Evolutionary conservation across 768 basidiomycete species (phyloP).

Genomic region (Trametopsis cervina): DNA sequence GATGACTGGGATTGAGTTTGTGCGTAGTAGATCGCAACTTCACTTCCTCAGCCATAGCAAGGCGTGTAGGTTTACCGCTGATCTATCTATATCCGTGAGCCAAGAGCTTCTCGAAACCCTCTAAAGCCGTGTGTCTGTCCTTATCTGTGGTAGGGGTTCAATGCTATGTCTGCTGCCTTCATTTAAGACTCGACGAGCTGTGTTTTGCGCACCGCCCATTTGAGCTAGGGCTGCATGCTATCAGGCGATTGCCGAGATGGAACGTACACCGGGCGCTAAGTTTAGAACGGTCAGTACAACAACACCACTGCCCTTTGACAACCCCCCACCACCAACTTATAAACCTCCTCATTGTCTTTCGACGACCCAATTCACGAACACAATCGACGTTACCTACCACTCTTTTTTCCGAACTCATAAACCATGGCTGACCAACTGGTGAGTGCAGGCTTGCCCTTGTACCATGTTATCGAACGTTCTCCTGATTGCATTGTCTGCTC

Average conservation of each 20-base stretch:
- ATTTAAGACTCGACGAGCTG: neutral
- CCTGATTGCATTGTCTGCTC: neutral
- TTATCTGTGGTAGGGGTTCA: neutral
- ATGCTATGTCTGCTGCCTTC: neutral
- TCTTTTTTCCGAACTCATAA: slow-evolving; percentile 3
- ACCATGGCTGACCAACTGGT: slow-evolving; percentile 52
- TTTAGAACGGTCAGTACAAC: neutral
- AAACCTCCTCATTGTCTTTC: too few species aligned
- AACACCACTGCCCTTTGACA: neutral
- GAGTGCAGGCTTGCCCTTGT: slow-evolving; percentile 14
- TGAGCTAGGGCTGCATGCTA: neutral
- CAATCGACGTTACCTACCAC: slow-evolving; percentile 6
- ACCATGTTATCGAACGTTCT: neutral
- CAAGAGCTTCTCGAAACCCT: too few species aligned
- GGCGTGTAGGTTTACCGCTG: too few species aligned
- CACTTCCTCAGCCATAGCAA: too few species aligned
- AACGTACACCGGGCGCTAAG: neutral
- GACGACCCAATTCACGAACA: slow-evolving; percentile 12
- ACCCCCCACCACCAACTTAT: slow-evolving; percentile 2
- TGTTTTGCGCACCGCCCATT: neutral
- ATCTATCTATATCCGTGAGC: too few species aligned
- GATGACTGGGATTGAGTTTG: slow-evolving; percentile 22
- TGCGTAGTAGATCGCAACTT: too few species aligned
- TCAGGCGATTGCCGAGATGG: slow-evolving; percentile 25
- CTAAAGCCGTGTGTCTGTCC: too few species aligned